A percentile compares a stretch with the other conserved stretches of the same genome.
Evolutionary conservation across 805 yeast species (phyloP).

Genomic region (Nakazawaea ernobii): DNA sequence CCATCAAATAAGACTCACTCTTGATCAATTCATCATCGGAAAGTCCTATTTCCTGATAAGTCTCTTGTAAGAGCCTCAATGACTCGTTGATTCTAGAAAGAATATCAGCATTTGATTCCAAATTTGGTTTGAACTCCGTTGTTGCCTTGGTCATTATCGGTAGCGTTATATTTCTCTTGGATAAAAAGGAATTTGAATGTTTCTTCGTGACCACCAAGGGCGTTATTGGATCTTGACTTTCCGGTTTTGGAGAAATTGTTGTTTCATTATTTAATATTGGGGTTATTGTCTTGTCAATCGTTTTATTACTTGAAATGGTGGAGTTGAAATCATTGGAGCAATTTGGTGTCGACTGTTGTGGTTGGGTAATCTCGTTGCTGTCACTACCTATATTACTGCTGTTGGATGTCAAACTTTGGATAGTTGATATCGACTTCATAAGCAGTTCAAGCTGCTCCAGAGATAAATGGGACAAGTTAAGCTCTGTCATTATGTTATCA

Average conservation of each 20-base stretch:
- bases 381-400: neutral
- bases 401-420: conserved; percentile 5
- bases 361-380: neutral
- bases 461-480: neutral
- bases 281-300: neutral
- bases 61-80: conserved; percentile 6
- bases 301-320: neutral
- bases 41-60: conserved; percentile 9
- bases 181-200: conserved; percentile 3
- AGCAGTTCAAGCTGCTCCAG: conserved; percentile 8
- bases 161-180: conserved; percentile 5
- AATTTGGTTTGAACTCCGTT: neutral
- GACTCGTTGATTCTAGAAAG: conserved; percentile 6
- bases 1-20: conserved; percentile 5
- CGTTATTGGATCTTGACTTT: neutral
- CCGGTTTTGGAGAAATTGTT: too few relatives aligned
- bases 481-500: neutral
- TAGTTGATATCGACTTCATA: conserved; percentile 2
- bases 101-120: conserved; percentile 1
- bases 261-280: neutral
- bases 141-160: neutral
- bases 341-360: neutral
- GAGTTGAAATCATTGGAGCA: too few relatives aligned
- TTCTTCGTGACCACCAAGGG: neutral
- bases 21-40: conserved; percentile 3